These are phyloP conservation scores for Zalaria sp. DNA, from an alignment of 2,329 filamentous ascomycete genomes.

Conservation along the genomic window DNA sequence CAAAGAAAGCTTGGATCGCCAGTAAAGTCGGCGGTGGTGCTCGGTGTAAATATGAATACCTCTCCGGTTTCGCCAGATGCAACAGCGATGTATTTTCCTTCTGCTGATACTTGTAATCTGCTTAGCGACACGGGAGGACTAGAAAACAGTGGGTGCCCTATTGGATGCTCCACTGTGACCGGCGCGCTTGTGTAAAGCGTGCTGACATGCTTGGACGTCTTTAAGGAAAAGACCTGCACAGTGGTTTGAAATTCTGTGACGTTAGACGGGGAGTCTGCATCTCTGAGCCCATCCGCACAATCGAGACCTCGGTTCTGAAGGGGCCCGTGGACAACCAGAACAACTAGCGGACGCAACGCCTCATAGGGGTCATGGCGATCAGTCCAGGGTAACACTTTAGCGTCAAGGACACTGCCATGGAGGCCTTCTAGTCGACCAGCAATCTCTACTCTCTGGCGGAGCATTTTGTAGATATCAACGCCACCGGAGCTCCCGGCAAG, in stretches of 20 bases:
- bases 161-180: constrained; percentile 42
- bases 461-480: constrained; percentile 60
- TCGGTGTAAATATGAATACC: constrained; percentile 55
- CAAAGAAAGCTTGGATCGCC: constrained; percentile 40
- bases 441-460: constrained; percentile 56
- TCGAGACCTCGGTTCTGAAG: constrained; percentile 23
- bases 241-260: constrained; percentile 67
- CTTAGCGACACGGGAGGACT: constrained; percentile 57
- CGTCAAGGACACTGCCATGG: constrained; percentile 64
- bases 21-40: constrained; percentile 14
- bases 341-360: constrained; percentile 57
- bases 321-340: constrained; percentile 67
- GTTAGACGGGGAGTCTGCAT: constrained; percentile 21
- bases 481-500: constrained; percentile 70
- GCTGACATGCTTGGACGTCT: constrained; percentile 55
- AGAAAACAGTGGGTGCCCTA: constrained; percentile 44
- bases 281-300: constrained; percentile 15
- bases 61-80: constrained; percentile 77
- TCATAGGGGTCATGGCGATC: constrained; percentile 37
- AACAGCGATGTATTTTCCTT: constrained; percentile 56
- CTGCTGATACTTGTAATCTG: constrained; percentile 59
- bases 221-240: constrained; percentile 78
- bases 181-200: constrained; percentile 60
- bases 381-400: constrained; percentile 67
- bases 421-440: constrained; percentile 62